A percentile compares a stretch with the other conserved stretches of the same genome.
Conservation (phyloP, 2,329 filamentous ascomycete species). For the Pseudogymnoascus sp. region DNA sequence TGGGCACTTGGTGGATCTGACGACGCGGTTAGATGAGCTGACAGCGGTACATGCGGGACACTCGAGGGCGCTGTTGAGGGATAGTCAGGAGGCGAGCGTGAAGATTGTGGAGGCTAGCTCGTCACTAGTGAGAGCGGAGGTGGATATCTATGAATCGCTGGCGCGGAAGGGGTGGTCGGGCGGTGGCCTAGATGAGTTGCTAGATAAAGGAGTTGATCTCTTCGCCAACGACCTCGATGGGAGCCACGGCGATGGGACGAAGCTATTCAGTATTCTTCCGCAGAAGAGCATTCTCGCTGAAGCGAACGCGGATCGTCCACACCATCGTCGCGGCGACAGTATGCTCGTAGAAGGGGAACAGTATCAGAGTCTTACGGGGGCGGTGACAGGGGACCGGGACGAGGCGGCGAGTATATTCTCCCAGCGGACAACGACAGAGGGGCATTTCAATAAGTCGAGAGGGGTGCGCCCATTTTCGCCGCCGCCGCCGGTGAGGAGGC, state of each 20-base stretch:
- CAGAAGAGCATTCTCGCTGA: constrained; percentile 56
- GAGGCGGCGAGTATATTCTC: constrained; percentile 44
- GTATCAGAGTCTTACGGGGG: constrained; percentile 50
- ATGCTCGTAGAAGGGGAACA: constrained; percentile 43
- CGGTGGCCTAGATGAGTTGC: constrained; percentile 55
- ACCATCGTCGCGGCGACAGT: constrained; percentile 44
- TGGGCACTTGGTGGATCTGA: constrained; percentile 55
- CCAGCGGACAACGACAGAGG: constrained; percentile 28
- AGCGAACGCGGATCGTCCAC: constrained; percentile 20
- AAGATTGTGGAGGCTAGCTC: constrained; percentile 56
- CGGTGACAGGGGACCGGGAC: constrained; percentile 30
- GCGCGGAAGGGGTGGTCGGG: constrained; percentile 60
- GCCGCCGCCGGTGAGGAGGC: constrained; percentile 32
- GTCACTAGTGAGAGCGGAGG: constrained; percentile 56
- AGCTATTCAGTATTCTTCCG: constrained; percentile 56
- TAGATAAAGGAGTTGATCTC: constrained; percentile 55
- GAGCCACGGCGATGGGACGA: constrained; percentile 31
- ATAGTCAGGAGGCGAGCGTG: constrained; percentile 55
- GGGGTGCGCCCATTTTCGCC: constrained; percentile 53
- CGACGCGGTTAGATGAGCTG: constrained; percentile 51
- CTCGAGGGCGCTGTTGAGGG: constrained; percentile 48
- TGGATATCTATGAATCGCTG: constrained; percentile 60
- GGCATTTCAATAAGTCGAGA: constrained; percentile 41
- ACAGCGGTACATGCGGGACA: constrained; percentile 53
- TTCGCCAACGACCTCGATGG: constrained; percentile 39